Base-by-base conservation (phyloP, 1,284 basidiomycete genomes). In the Microbotryomycetes sp. region DNA sequence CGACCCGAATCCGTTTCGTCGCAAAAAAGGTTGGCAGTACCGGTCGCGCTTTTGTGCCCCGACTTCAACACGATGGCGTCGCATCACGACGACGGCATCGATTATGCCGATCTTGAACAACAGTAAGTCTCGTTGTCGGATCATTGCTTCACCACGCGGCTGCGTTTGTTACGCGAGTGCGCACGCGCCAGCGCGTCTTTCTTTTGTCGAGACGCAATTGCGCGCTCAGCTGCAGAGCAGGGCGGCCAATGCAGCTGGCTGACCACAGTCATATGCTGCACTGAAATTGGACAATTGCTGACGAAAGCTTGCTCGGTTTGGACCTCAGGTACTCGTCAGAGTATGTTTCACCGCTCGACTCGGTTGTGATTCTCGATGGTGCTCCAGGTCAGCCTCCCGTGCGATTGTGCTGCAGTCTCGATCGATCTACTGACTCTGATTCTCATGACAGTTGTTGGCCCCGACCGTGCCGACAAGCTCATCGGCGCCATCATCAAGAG, bases 61-160 rank as follows among this genome's bases (percentile, higher is more conserved):
- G n/a, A n/a, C n/a, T n/a, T n/a, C n/a, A n/a, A n/a, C n/a, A n/a
- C n/a, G 19, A 42, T 42, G 36, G 26, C 25, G 26, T 15, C 47
- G 5, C 48, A 59, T 28, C 16, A 80, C 59, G 83, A 85, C 66
- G 86, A 88, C 60, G 86, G 84, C 61, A 89, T 96, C 70, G 89
- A 97, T 76, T 97, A 87, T 76, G 84, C 87, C 59, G 93, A 97
- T 75, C 96, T 98, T 70, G 93, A 97, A 75, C 83, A 83, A 78
- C 89, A 90, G 90, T 94, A 69, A 64, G 83, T 77, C 7, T 25
- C 14, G 7, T 3, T 25, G 51, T 42, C 22, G 26, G 28, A 26
- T 49, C 22, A 29, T 30, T 60, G 56, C 49, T 14, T 15, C 22
- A 31, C 45, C 23, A 32, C 15, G 28, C 51, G 28, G 16, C 46